These are phyloP conservation scores for Proliferodiscus dingleyae DNA, from an alignment of 2,329 filamentous ascomycete species.

Conservation along the genomic window DNA sequence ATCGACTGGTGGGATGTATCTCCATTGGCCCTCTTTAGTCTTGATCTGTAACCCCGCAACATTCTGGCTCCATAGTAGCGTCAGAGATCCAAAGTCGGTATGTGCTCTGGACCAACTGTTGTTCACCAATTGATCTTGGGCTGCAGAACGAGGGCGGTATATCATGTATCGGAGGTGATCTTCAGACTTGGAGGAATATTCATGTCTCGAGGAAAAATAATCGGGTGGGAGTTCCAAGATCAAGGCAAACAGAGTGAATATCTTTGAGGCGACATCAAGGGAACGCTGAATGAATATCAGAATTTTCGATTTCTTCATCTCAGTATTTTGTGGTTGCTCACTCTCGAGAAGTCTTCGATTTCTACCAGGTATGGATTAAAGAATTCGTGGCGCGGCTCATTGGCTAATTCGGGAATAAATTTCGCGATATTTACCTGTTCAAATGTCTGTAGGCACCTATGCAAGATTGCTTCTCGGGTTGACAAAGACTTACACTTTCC, in stretches of 20 bases:
- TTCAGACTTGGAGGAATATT: constrained; percentile 49
- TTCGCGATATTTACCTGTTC: constrained; percentile 49
- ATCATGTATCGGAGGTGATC: constrained; percentile 57
- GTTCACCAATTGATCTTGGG: constrained; percentile 42
- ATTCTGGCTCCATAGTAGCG: constrained; percentile 53
- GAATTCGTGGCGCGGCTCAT: constrained; percentile 37
- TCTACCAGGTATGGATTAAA: constrained; percentile 1
- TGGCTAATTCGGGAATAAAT: constrained; percentile 39
- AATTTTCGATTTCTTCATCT: too few relatives aligned
- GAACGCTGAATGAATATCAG: constrained; percentile 1
- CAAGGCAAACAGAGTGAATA: constrained; percentile 52
- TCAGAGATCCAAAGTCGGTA: constrained; percentile 52
- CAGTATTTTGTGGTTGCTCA: constrained; percentile 35
- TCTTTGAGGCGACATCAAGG: constrained; percentile 45
- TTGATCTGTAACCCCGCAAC: constrained; percentile 52
- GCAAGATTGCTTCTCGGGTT: background rate
- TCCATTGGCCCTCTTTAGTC: constrained; percentile 40
- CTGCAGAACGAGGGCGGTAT: constrained; percentile 41
- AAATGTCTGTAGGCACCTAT: background rate
- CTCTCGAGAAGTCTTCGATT: constrained; percentile 6
- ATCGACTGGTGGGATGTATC: constrained; percentile 43
- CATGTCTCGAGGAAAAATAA: constrained; percentile 47
- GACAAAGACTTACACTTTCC: constrained; percentile 35
- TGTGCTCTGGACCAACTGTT: constrained; percentile 36
- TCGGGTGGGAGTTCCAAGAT: constrained; percentile 54